Base-by-base conservation (phyloP, 345 rosid genomes). In the Microthlaspi erraticum region DNA sequence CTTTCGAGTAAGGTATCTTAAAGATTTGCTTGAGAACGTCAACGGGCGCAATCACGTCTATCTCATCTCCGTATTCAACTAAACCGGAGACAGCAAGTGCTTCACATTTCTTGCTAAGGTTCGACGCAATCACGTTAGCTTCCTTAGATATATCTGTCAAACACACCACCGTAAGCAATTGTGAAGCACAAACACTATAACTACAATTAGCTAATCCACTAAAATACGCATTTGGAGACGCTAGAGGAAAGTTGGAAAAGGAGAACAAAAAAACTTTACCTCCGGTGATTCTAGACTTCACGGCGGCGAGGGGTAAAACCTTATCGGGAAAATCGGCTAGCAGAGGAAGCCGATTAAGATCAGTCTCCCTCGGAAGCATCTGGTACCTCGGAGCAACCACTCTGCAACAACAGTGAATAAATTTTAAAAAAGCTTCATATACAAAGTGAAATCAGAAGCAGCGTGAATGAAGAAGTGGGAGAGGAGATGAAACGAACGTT, bases 21-120 rank as follows among this genome's bases (percentile, higher is more conserved):
- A 93, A 93, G 16, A 93, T 87, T 76, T 93, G 98, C 81, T 93
- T 93, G 71, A 93, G 78, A 76, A 93, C 89, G 77, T 93, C 97
- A 66, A 90, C 77, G 0, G 97, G 86, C 53, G 97, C 96, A 60
- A 93, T 89, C 63, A 93, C 94, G 68, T 93, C 98, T 43, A 93
- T 84, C 80, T 93, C 97, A 78, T 91, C 98, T 13, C 97, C 98
- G 73, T 91, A 91, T 68, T 93, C 96, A 16, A 80, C 98, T 78
- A 93, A 79, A 65, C 98, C 98, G 61, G 89, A 81, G 13, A 93
- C 92, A n/a, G 97, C 98, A 62, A 93, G 97, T 10, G 92, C 89
- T 79, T 93, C 98, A 68, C 92, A 83, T 85, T 84, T 93, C 80
- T 87, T 83, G 26, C 82, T 73, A 68, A 87, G 85, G 69, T 77